These are phyloP conservation scores for Rubroshorea leprosula DNA, from an alignment of 345 rosid species.

Conservation along the genomic window DNA sequence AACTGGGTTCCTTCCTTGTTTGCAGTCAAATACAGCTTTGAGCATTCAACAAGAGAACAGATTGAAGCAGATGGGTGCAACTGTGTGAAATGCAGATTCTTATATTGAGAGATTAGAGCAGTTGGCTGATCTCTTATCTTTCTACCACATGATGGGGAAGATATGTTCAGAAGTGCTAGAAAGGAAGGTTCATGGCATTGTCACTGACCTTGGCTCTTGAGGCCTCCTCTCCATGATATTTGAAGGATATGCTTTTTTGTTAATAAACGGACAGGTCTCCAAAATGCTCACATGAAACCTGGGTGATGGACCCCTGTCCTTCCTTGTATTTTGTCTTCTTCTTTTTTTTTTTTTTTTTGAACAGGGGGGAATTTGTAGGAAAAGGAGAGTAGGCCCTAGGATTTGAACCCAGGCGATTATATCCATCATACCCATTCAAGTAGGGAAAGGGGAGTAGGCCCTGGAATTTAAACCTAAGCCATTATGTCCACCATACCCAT, in stretches of 20 bases:
- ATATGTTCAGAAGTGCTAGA: conserved; percentile 73
- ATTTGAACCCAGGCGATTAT: too few relatives aligned
- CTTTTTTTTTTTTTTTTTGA: too few relatives aligned
- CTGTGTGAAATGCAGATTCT: conserved; percentile 69
- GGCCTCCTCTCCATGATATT: too few relatives aligned
- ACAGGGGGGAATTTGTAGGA: too few relatives aligned
- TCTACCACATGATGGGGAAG: conserved; percentile 73
- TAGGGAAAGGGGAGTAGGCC: too few relatives aligned
- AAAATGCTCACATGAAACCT: conserved; percentile 7
- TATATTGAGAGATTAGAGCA: conserved; percentile 57
- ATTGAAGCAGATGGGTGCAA: conserved; percentile 92
- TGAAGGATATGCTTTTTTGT: background rate
- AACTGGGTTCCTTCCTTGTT: background rate
- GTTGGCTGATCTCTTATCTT: conserved; percentile 68
- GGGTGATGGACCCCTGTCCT: background rate
- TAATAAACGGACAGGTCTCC: background rate
- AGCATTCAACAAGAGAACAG: conserved; percentile 73
- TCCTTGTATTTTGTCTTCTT: background rate
- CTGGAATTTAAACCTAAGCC: too few relatives aligned
- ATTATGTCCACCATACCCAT: too few relatives aligned
- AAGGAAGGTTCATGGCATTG: conserved; percentile 44
- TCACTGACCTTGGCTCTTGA: conserved; percentile 16
- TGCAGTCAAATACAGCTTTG: conserved; percentile 67
- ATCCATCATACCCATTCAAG: too few relatives aligned
- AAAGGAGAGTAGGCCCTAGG: too few relatives aligned